Evolutionary conservation across 1,284 basidiomycete species (phyloP).

Genomic region (Pholiota adiposa): DNA sequence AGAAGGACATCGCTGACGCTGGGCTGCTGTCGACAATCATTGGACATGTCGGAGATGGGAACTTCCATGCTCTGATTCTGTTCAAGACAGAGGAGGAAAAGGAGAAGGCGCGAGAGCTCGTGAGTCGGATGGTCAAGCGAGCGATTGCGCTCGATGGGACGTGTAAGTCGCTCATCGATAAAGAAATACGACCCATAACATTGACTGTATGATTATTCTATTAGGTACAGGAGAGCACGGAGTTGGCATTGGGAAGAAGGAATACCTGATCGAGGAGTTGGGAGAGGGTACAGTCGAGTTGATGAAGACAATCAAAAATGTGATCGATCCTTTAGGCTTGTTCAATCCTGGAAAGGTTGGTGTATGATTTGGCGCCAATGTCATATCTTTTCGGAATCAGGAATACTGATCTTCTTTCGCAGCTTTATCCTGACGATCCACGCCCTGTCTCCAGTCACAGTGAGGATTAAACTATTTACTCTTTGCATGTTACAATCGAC

Average conservation of each 20-base stretch:
- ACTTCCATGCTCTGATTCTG: conserved; percentile 59
- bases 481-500: too few species aligned
- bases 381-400: neutral
- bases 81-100: conserved; percentile 69
- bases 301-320: conserved; percentile 83
- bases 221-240: conserved; percentile 84
- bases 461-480: neutral
- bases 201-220: neutral
- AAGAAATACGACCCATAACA: too few species aligned
- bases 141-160: conserved; percentile 81
- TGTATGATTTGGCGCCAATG: neutral
- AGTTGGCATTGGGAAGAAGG: conserved; percentile 85
- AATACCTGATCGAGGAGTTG: conserved; percentile 77
- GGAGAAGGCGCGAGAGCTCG: conserved; percentile 51
- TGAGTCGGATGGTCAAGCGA: conserved; percentile 70
- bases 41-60: conserved; percentile 88
- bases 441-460: neutral
- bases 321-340: conserved; percentile 76
- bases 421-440: conserved; percentile 19
- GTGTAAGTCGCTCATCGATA: conserved; percentile 50
- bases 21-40: conserved; percentile 71
- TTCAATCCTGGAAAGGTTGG: conserved; percentile 87
- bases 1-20: conserved; percentile 65
- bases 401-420: neutral
- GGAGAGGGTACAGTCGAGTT: conserved; percentile 82